Conservation (phyloP, 192 early-diverging fungal species). For the Rhizophagus prolifer region DNA sequence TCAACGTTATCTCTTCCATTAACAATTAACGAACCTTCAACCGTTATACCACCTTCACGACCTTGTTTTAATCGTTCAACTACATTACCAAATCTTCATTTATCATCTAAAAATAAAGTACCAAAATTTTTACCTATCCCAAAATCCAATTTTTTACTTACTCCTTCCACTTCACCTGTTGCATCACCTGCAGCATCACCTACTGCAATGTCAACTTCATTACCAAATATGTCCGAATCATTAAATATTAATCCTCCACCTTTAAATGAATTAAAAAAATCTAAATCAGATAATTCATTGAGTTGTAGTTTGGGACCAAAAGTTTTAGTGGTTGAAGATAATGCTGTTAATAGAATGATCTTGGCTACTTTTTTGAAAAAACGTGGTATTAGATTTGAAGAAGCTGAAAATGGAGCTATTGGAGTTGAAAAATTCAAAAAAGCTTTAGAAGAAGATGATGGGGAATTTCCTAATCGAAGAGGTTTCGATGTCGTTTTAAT, state of each 20-base stretch:
- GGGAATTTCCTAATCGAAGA: slow-evolving; percentile 23
- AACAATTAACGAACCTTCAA: too few relatives aligned
- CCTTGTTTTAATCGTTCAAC: not conserved
- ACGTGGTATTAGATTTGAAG: slow-evolving; percentile 38
- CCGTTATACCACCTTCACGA: not conserved
- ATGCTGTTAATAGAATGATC: slow-evolving; percentile 46
- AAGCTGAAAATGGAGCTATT: slow-evolving; percentile 47
- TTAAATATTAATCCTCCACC: not conserved
- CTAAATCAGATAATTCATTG: not conserved
- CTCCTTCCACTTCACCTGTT: not conserved
- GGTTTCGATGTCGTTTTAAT: slow-evolving; percentile 47
- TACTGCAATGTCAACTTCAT: not conserved
- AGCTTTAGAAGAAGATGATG: slow-evolving; percentile 31
- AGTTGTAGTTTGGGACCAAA: slow-evolving; percentile 3
- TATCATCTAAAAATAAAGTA: not conserved
- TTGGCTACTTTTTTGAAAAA: slow-evolving; percentile 34
- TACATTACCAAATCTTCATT: not conserved
- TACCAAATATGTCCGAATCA: not conserved
- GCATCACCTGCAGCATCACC: not conserved
- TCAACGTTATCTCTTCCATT: too few relatives aligned
- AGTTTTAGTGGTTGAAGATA: slow-evolving; percentile 49
- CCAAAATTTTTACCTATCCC: not conserved
- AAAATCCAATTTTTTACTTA: not conserved
- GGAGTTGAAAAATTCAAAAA: slow-evolving; percentile 40
- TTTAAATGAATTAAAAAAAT: not conserved